Conservation (phyloP, 2,329 filamentous ascomycete species). For the Aspergillus carbonarius region DNA sequence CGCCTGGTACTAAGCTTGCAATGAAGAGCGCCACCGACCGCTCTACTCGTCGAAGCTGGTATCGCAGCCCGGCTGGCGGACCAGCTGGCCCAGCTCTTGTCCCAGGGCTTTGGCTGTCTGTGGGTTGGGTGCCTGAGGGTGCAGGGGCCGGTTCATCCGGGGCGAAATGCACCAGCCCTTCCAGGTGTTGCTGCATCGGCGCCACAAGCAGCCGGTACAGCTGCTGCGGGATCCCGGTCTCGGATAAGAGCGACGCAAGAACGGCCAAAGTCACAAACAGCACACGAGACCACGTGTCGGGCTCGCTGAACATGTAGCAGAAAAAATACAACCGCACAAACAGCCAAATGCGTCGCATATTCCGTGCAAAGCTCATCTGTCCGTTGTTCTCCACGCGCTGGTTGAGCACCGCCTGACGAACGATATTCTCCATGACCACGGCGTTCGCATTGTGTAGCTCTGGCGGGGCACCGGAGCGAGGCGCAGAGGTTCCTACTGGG, state of each 20-base stretch:
- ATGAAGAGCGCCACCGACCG: conserved; percentile 61
- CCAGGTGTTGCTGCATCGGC: conserved; percentile 46
- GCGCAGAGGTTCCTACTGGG: background rate
- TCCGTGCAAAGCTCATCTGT: conserved; percentile 41
- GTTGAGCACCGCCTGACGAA: conserved; percentile 35
- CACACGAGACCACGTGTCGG: conserved; percentile 47
- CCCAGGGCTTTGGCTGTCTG: conserved; percentile 6
- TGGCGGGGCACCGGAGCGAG: conserved; percentile 5
- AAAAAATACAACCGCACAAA: conserved; percentile 59
- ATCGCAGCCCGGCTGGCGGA: conserved; percentile 20
- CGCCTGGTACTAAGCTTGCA: conserved; percentile 61
- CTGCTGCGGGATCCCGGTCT: conserved; percentile 40
- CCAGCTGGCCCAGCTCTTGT: conserved; percentile 8
- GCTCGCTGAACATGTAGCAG: conserved; percentile 57
- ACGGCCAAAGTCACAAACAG: conserved; percentile 40
- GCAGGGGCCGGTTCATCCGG: conserved; percentile 21
- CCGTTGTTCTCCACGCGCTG: conserved; percentile 23
- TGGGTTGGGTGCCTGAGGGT: conserved; percentile 5
- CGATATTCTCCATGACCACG: conserved; percentile 29
- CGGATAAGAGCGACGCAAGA: conserved; percentile 42
- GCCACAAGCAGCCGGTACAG: conserved; percentile 35
- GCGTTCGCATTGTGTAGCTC: conserved; percentile 17
- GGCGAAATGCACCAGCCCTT: conserved; percentile 40
- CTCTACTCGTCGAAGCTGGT: conserved; percentile 49
- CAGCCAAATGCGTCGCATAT: conserved; percentile 54